Evolutionary conservation across 495 filamentous ascomycete genomes (phyloP), one percentile per base, ranked within the genome.

Genomic region (Hypoxylon cercidicola): DNA sequence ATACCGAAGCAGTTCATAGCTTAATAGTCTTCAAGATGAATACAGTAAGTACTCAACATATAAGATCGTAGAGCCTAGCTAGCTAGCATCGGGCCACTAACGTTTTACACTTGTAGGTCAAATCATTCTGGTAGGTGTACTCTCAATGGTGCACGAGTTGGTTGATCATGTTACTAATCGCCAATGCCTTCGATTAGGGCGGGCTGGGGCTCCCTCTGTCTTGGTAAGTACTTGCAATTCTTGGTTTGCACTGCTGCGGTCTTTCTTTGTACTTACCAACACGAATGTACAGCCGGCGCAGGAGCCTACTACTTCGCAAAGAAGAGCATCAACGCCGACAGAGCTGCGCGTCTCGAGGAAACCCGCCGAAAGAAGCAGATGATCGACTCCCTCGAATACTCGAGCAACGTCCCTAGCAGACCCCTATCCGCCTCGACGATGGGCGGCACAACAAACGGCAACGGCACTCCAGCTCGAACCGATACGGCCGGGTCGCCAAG

Each of bases 251-350:
- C 15, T 59, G 43, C 20, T 57, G 18, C 41, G 25, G 5, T 21
- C n/a, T 16, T 30, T 46, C 28, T 48, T 37, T 25, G 10, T 37
- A 48, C 73, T 77, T 37, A 77, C 64, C 44, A 12, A 35, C 18
- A 13, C 44, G 18, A 60, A 60, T 39, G 56, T 56, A 30, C 72
- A 93, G 95, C 93, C 72, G 95, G 91, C 71, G 93, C 86, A 52
- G 78, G 67, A 35, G 93, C 95, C 63, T 99, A 99, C 84, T 92
- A 92, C 80, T 97, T 97, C 76, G 96, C 95, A 54, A 99, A 99
- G 82, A 83, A 88, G 66, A 89, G 88, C 75, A 93, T 99, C 82
- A 94, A 97, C 69, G 90, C 90, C 64, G 91, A 97, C 78, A 90
- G 93, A 39, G 82, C 85, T 28, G 76, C 84, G 52, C 84, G 91